Evolutionary conservation across 2,329 filamentous ascomycete genomes (phyloP).

Genomic region (Aureobasidium sp.): DNA sequence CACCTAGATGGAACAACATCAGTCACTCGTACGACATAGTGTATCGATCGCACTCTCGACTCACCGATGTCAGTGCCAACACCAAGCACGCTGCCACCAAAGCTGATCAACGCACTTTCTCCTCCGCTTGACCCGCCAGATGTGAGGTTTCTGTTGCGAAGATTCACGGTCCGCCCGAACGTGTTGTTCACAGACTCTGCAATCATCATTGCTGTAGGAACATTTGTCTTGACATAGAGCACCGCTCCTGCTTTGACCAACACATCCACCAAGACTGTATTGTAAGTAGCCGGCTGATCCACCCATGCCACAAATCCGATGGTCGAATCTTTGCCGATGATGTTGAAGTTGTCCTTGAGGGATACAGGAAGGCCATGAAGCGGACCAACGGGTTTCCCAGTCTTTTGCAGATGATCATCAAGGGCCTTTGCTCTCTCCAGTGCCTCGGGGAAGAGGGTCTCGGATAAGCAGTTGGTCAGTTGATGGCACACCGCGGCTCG

Average conservation of each 20-base stretch:
- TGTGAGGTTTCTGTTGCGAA: slow-evolving; percentile 52
- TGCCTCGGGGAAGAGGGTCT: slow-evolving; percentile 50
- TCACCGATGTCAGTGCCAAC: slow-evolving; percentile 55
- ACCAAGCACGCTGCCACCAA: slow-evolving; percentile 54
- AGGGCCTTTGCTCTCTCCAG: slow-evolving; percentile 45
- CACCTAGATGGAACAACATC: slow-evolving; percentile 28
- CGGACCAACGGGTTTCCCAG: slow-evolving; percentile 49
- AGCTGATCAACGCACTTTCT: slow-evolving; percentile 56
- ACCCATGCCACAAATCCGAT: slow-evolving; percentile 59
- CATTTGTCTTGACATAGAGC: slow-evolving; percentile 63
- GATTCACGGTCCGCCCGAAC: slow-evolving; percentile 54
- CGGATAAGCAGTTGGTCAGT: slow-evolving; percentile 54
- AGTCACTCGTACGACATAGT: not conserved
- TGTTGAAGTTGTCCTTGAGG: slow-evolving; percentile 65
- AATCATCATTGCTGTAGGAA: slow-evolving; percentile 63
- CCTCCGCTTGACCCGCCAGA: slow-evolving; percentile 62
- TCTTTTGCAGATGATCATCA: slow-evolving; percentile 44
- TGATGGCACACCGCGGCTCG: slow-evolving; percentile 50
- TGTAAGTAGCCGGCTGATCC: slow-evolving; percentile 49
- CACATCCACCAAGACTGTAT: slow-evolving; percentile 53
- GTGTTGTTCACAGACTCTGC: slow-evolving; percentile 60
- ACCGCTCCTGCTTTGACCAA: slow-evolving; percentile 56
- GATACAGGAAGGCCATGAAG: slow-evolving; percentile 62
- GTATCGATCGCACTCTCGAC: not conserved
- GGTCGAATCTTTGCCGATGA: slow-evolving; percentile 53